A percentile compares a stretch with the other conserved stretches of the same genome.
Evolutionary conservation across 2,329 filamentous ascomycete species (phyloP).

Genomic region (Thielaviopsis euricoi): DNA sequence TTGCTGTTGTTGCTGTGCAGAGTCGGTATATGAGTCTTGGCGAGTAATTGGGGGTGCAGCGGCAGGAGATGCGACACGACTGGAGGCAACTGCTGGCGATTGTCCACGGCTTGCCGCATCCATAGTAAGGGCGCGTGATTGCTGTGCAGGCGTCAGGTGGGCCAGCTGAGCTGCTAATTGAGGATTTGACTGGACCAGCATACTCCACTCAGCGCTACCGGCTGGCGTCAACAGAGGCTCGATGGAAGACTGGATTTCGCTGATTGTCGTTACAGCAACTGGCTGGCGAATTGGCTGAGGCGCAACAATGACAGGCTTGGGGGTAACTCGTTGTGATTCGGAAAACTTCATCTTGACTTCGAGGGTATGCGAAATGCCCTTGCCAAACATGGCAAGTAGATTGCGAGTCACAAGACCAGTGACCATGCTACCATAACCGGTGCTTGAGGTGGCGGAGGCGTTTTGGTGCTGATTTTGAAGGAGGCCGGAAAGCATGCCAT

Average conservation of each 20-base stretch:
- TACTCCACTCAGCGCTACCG: conserved; percentile 62
- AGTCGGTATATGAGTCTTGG: background rate
- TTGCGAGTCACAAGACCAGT: conserved; percentile 86
- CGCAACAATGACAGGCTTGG: background rate
- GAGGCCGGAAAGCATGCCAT: conserved; percentile 83
- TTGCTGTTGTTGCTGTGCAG: background rate
- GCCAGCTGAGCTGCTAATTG: conserved; percentile 20
- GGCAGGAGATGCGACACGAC: conserved; percentile 1
- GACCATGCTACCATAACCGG: conserved; percentile 44
- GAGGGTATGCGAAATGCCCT: conserved; percentile 69
- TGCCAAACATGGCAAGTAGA: conserved; percentile 65
- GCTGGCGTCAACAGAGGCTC: conserved; percentile 29
- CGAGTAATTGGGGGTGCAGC: background rate
- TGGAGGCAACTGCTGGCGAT: background rate
- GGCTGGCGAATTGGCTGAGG: background rate
- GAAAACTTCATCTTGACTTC: conserved; percentile 86
- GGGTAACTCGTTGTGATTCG: conserved; percentile 45
- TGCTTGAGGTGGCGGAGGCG: conserved; percentile 18
- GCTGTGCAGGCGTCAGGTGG: background rate
- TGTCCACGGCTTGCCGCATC: background rate
- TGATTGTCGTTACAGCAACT: background rate
- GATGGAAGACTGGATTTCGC: conserved; percentile 12
- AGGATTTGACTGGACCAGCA: conserved; percentile 58
- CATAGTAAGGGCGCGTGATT: conserved; percentile 1
- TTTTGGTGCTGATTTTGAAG: conserved; percentile 26